Percentiles rank a stretch among this genome's conserved stretches.
Conservation (phyloP, 1,139 yeast genomes). For the Sugiyamaella castrensis region DNA sequence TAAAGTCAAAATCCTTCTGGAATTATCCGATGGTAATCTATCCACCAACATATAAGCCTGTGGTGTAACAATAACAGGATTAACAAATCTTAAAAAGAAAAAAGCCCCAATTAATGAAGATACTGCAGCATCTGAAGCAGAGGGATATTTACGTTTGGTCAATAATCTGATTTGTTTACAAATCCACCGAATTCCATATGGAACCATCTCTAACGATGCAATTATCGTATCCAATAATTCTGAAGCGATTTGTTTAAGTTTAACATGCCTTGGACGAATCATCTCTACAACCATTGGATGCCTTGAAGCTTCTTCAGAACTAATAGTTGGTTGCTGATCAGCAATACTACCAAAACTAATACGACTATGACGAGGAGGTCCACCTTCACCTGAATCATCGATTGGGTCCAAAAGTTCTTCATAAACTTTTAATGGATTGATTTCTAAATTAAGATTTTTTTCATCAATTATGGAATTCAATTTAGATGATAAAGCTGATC, state of each 20-base stretch:
- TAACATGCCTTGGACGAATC: conserved; percentile 34
- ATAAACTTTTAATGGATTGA: conserved; percentile 40
- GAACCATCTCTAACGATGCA: conserved; percentile 55
- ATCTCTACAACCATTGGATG: conserved; percentile 35
- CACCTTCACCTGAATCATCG: conserved; percentile 15
- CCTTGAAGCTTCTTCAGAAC: conserved; percentile 37
- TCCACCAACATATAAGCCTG: conserved; percentile 56
- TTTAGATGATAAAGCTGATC: conserved; percentile 36
- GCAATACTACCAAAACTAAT: conserved; percentile 13
- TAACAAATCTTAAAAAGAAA: conserved; percentile 75
- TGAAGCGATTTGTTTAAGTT: conserved; percentile 49
- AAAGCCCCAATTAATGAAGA: conserved; percentile 67
- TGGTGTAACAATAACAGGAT: conserved; percentile 92
- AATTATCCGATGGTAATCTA: conserved; percentile 40
- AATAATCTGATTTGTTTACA: conserved; percentile 68
- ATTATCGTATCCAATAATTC: conserved; percentile 62
- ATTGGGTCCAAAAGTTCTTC: conserved; percentile 33
- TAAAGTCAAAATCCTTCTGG: conserved; percentile 72
- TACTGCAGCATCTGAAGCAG: conserved; percentile 55
- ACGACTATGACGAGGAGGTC: conserved; percentile 3
- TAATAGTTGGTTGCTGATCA: conserved; percentile 25
- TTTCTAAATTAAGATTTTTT: conserved; percentile 36
- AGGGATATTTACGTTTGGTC: conserved; percentile 65
- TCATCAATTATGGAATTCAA: conserved; percentile 36
- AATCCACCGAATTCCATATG: conserved; percentile 69